Base-by-base conservation (phyloP, 768 basidiomycete genomes). In the Clitopilus passeckerianus region DNA sequence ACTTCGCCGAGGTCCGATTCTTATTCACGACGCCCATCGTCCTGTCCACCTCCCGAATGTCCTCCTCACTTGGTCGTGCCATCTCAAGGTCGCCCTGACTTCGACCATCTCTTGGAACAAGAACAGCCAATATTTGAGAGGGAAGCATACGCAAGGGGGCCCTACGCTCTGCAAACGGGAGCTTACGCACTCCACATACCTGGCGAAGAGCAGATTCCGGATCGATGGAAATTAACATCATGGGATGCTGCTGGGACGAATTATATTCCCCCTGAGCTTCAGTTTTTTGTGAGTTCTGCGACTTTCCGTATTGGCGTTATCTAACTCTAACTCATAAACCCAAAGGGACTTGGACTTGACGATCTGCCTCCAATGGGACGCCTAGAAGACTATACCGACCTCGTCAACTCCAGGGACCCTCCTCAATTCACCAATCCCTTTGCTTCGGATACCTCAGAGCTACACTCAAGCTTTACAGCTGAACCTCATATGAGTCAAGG, bases 21-120 rank as follows among this genome's bases (percentile, higher is more conserved):
- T 30, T 30, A 7, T 41, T 62, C 7, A 59, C 67, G 76, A 20
- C 74, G 77, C n/a, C 69, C 76, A 9, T 78, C 75, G 5, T 77
- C 76, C 30, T 77, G 76, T 59, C 76, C 76, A n/a, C 76, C 76
- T 74, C 0, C 59, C 65, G 12, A 75, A 75, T 6, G 71, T 70
- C 5, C 57, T 56, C n/a, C 35, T n/a, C 16, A n/a, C 5, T 20
- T 50, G 5, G 22, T 50, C 12, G 46, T 50, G 2, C 46, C 46
- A 16, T 50, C 46, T 20, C n/a, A 18, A 50, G 46, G 46, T 15
- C 12, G 37, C 5, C 12, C 15, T 14, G n/a, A 14, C 3, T 14
- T 41, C 37, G 37, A 41, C 3, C 37, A 18, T 18, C 37, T 41
- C n/a, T 41, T 18, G 37, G n/a, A 14, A 18, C 5, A 14, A 2